These are phyloP conservation scores for Annona cherimola DNA, from an alignment of 164 flowering plant species.

Conservation along the genomic window DNA sequence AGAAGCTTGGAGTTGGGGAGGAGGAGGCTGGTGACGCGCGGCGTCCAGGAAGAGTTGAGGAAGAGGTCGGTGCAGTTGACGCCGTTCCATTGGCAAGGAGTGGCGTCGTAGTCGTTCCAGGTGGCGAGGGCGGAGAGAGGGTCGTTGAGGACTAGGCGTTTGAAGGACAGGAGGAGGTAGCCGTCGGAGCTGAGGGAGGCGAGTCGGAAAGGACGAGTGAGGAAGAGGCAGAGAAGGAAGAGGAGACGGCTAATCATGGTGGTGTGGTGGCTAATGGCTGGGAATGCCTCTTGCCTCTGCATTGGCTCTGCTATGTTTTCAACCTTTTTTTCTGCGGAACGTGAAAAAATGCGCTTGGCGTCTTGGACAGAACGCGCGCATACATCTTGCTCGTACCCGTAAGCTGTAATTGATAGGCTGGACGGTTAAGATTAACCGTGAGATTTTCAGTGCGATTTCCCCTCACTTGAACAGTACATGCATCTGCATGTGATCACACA, in stretches of 20 bases:
- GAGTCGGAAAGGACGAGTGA: not conserved
- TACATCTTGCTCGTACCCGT: no score
- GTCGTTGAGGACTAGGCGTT: conserved; percentile 52
- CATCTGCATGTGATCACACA: no score
- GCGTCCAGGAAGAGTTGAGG: not conserved
- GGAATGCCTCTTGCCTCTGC: no score
- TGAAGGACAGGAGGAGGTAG: conserved; percentile 56
- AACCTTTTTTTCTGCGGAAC: no score
- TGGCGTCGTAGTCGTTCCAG: conserved; percentile 53
- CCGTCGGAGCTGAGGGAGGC: conserved; percentile 50
- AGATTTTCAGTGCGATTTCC: no score
- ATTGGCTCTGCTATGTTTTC: no score
- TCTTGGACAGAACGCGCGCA: no score
- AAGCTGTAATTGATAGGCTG: no score
- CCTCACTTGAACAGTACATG: no score
- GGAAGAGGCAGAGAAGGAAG: not conserved
- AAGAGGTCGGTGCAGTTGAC: conserved; percentile 35
- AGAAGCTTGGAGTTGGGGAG: conserved; percentile 57
- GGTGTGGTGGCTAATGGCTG: no score
- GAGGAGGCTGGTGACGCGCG: conserved; percentile 42
- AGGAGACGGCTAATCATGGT: not conserved
- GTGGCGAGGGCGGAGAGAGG: conserved; percentile 37
- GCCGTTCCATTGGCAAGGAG: conserved; percentile 83
- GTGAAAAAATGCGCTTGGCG: no score
- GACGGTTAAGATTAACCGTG: no score